A percentile compares a stretch with the other conserved stretches of the same genome.
phyloP scores from a whole-genome alignment of 176 grass and related monocot species.

The Alloteropsis semialata region DNA sequence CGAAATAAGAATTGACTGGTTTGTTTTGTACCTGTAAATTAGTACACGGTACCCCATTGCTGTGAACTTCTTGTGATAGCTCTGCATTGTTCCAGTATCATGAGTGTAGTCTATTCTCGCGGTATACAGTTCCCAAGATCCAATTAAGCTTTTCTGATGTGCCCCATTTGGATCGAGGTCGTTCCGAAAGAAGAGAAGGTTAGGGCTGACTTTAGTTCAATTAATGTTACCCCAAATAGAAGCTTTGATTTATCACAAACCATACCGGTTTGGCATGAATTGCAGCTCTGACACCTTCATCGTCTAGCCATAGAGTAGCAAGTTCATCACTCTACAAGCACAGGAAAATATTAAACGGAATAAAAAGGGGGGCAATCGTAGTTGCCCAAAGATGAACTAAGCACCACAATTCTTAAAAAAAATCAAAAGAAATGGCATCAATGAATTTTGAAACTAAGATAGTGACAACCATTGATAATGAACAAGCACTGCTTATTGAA shows the following conservation, averaged over 20 bases:
- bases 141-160: slow-evolving; percentile 47
- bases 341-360: neutral
- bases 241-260: neutral
- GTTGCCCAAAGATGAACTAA: neutral
- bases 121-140: slow-evolving; percentile 65
- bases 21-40: slow-evolving; percentile 52
- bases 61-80: slow-evolving; percentile 68
- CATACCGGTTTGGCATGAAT: slow-evolving; percentile 69
- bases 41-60: slow-evolving; percentile 47
- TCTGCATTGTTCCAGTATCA: slow-evolving; percentile 54
- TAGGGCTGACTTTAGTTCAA: neutral
- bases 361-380: neutral
- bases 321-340: slow-evolving; percentile 60
- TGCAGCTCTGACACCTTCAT: slow-evolving; percentile 64
- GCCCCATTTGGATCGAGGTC: neutral
- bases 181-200: neutral
- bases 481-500: neutral
- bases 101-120: slow-evolving; percentile 38
- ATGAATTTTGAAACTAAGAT: neutral
- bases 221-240: neutral
- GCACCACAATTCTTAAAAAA: neutral
- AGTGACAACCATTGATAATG: neutral
- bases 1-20: neutral
- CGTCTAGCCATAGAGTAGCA: slow-evolving; percentile 61
- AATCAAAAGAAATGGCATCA: neutral